Percentiles rank a stretch among this genome's conserved stretches.
Evolutionary conservation across 495 filamentous ascomycete species (phyloP).

Genomic region (Xylaria curta): DNA sequence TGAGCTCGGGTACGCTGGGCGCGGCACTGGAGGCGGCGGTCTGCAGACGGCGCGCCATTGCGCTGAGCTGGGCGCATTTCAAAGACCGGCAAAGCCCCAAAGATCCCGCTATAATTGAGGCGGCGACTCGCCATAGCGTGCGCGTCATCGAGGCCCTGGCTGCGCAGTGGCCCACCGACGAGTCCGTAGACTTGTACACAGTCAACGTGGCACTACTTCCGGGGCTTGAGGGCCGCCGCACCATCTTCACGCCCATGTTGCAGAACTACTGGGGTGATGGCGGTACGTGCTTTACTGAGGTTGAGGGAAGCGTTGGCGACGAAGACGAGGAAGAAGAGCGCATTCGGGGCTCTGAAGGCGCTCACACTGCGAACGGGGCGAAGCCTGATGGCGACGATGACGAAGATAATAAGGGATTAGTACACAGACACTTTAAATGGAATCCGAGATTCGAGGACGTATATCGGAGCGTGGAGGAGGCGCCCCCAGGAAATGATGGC

Average conservation of each 20-base stretch:
- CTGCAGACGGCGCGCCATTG: constrained; percentile 77
- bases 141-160: constrained; percentile 78
- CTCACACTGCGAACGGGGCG: constrained; percentile 1
- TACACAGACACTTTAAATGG: constrained; percentile 93
- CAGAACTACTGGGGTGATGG: constrained; percentile 80
- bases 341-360: constrained; percentile 65
- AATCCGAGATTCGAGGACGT: constrained; percentile 86
- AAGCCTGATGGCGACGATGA: constrained; percentile 30
- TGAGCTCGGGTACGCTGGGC: constrained; percentile 88
- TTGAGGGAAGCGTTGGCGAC: constrained; percentile 65
- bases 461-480: constrained; percentile 79
- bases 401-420: constrained; percentile 48
- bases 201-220: constrained; percentile 86
- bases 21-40: constrained; percentile 92
- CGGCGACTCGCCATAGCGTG: constrained; percentile 72
- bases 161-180: constrained; percentile 71
- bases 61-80: constrained; percentile 87
- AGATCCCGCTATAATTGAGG: constrained; percentile 76
- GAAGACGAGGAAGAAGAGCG: constrained; percentile 69
- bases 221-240: constrained; percentile 68
- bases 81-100: constrained; percentile 65
- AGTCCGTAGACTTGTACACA: constrained; percentile 75
- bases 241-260: constrained; percentile 81
- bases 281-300: constrained; percentile 84
- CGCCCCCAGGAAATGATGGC: constrained; percentile 86